Percentiles rank a stretch among this genome's conserved stretches.
phyloP scores from a whole-genome alignment of 768 basidiomycete genomes.

The Artomyces pyxidatus region DNA sequence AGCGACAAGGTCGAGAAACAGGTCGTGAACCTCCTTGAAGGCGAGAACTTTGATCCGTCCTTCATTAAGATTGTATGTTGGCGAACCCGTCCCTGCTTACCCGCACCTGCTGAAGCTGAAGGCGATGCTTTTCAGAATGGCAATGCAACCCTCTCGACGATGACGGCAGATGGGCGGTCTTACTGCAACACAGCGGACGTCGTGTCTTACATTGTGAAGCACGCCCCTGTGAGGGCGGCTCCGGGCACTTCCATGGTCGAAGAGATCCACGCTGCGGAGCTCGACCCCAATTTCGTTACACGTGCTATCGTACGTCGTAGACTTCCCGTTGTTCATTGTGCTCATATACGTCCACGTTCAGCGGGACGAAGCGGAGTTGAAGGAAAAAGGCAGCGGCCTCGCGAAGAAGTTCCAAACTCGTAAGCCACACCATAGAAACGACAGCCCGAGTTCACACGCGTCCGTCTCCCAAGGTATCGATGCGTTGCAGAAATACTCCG shows the following conservation, averaged over 20 bases:
- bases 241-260: slow-evolving; percentile 28
- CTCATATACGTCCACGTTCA: slow-evolving; percentile 15
- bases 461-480: slow-evolving; percentile 34
- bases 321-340: neutral
- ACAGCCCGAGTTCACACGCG: too few relatives aligned
- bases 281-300: slow-evolving; percentile 47
- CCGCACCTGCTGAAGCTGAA: too few relatives aligned
- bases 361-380: slow-evolving; percentile 40
- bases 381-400: slow-evolving; percentile 27
- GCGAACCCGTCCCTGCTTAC: too few relatives aligned
- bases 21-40: slow-evolving; percentile 34
- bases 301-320: too few relatives aligned
- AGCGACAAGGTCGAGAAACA: slow-evolving; percentile 28
- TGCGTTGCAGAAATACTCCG: slow-evolving; percentile 30
- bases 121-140: slow-evolving; percentile 12
- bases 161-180: neutral
- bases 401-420: slow-evolving; percentile 30
- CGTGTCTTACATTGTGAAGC: slow-evolving; percentile 30
- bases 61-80: slow-evolving; percentile 34
- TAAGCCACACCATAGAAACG: slow-evolving; percentile 20
- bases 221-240: slow-evolving; percentile 30
- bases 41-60: slow-evolving; percentile 39
- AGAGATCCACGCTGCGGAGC: slow-evolving; percentile 35
- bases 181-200: slow-evolving; percentile 36
- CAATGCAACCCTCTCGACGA: slow-evolving; percentile 6